Conservation (phyloP, 1,139 yeast species). For the Wickerhamiella pararugosa region DNA sequence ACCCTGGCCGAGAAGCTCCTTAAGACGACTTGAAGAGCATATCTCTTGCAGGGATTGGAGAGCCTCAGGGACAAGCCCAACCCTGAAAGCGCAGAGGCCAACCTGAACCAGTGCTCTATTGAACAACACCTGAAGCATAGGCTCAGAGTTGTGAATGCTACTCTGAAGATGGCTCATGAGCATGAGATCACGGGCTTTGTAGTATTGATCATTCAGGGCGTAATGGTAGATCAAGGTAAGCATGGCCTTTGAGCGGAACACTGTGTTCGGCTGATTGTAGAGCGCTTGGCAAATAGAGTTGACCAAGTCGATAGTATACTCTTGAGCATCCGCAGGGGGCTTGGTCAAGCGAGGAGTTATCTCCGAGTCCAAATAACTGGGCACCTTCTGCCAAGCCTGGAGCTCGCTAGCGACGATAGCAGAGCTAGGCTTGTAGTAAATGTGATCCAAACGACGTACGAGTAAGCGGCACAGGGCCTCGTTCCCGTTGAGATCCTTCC, state of each 20-base stretch:
- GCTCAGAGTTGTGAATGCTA: conserved; percentile 70
- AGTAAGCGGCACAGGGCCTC: conserved; percentile 49
- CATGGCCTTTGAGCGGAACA: conserved; percentile 70
- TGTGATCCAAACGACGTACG: conserved; percentile 77
- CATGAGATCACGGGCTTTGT: conserved; percentile 76
- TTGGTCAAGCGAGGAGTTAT: conserved; percentile 23
- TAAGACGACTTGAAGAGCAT: conserved; percentile 71
- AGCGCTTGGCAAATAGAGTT: conserved; percentile 52
- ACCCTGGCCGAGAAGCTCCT: conserved; percentile 92
- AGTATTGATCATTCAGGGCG: conserved; percentile 75
- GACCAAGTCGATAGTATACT: conserved; percentile 41
- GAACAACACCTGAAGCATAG: conserved; percentile 76
- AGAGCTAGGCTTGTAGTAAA: conserved; percentile 79
- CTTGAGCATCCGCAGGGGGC: conserved; percentile 14
- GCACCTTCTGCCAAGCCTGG: conserved; percentile 48
- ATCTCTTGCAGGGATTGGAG: conserved; percentile 82
- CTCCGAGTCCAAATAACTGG: conserved; percentile 23
- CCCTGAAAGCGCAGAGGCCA: conserved; percentile 90
- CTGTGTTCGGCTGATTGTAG: conserved; percentile 47
- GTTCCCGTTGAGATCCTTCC: conserved; percentile 23
- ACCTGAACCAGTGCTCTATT: conserved; percentile 92
- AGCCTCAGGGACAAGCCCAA: conserved; percentile 72
- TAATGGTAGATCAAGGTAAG: conserved; percentile 78
- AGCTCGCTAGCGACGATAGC: conserved; percentile 57
- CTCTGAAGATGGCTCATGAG: conserved; percentile 73